phyloP scores from a whole-genome alignment of 2,329 filamentous ascomycete genomes.

The Fusarium sororula region DNA sequence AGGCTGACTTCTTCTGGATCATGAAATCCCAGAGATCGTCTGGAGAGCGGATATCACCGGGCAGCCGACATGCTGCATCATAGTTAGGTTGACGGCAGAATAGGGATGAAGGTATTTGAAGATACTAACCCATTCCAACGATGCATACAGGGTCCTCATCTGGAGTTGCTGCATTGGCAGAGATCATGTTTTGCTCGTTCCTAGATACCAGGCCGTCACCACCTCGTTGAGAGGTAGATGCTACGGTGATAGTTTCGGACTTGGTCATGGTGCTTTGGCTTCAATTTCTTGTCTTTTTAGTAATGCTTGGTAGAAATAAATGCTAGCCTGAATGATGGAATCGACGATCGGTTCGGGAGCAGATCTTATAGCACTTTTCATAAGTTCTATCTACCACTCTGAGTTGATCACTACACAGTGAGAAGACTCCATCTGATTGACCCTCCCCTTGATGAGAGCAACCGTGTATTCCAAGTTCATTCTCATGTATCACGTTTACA shows the following conservation, averaged over 20 bases:
- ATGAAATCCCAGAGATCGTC: background rate
- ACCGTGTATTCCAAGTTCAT: background rate
- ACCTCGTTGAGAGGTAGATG: accelerated
- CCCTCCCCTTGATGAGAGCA: accelerated
- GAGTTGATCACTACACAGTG: accelerated
- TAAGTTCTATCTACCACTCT: accelerated
- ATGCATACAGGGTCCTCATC: background rate
- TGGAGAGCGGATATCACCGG: background rate
- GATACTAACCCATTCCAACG: background rate
- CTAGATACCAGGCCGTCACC: accelerated
- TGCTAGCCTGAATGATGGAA: accelerated
- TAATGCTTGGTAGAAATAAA: background rate
- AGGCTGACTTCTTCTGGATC: background rate
- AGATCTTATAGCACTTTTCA: background rate
- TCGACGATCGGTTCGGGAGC: background rate
- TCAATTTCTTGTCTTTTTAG: background rate
- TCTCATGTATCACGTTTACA: background rate
- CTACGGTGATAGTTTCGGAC: background rate
- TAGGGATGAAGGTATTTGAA: accelerated
- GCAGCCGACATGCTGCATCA: background rate
- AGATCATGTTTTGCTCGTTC: accelerated
- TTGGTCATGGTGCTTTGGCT: background rate
- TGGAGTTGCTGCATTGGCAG: accelerated
- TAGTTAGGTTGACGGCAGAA: accelerated
- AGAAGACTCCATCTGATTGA: accelerated